Conservation (phyloP, 2,329 filamentous ascomycete genomes). For the Alternaria viburni region DNA sequence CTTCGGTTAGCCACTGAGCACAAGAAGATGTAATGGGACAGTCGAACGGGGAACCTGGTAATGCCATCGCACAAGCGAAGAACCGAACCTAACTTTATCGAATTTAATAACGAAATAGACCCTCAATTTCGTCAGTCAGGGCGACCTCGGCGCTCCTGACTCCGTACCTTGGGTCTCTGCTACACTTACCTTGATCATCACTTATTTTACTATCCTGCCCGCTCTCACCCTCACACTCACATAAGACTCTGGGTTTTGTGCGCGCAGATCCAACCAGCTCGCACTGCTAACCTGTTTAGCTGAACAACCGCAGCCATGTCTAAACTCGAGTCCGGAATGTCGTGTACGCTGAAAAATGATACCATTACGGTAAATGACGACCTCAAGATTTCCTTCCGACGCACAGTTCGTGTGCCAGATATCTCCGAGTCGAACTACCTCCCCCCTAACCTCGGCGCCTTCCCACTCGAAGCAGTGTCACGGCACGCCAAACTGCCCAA, state of each 20-base stretch:
- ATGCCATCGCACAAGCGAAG: neutral
- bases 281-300: neutral
- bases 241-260: neutral
- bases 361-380: conserved; percentile 13
- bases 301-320: neutral
- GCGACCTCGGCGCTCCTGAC: neutral
- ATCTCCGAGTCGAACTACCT: conserved; percentile 38
- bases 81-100: neutral
- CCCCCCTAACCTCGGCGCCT: conserved; percentile 19
- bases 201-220: neutral
- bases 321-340: neutral
- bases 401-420: conserved; percentile 25
- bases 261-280: neutral
- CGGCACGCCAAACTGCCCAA: conserved; percentile 42
- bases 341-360: neutral
- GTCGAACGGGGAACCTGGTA: neutral
- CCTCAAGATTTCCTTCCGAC: conserved; percentile 20
- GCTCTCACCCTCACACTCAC: neutral
- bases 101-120: neutral
- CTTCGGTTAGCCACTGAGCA: neutral
- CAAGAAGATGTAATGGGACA: neutral
- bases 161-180: neutral
- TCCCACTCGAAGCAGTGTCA: conserved; percentile 15
- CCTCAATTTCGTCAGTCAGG: neutral
- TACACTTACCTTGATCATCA: neutral